These are phyloP conservation scores for Rosa lucieae DNA, from an alignment of 306 rosid species.

Conservation along the genomic window DNA sequence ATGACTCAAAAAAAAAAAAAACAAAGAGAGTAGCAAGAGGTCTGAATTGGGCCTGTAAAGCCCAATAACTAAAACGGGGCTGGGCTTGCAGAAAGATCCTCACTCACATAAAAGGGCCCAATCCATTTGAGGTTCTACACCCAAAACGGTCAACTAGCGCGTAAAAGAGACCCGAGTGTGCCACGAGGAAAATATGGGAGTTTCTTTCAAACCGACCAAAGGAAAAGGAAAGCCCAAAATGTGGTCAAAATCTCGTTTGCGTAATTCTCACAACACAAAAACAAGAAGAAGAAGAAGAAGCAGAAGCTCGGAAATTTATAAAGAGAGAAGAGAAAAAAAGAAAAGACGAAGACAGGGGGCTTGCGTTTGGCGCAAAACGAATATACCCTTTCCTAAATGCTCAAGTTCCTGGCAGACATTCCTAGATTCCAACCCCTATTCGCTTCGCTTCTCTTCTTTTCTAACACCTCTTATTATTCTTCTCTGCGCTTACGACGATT, in stretches of 20 bases:
- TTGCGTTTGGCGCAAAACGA: not conserved
- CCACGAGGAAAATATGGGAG: not conserved
- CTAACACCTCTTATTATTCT: not conserved
- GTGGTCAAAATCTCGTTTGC: not conserved
- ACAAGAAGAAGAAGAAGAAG: too few relatives aligned
- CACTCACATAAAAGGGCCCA: not conserved
- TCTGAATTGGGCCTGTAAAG: too few relatives aligned
- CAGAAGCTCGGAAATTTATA: too few relatives aligned
- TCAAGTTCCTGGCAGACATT: conserved; percentile 41
- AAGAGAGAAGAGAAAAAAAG: too few relatives aligned
- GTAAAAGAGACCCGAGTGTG: not conserved
- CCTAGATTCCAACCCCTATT: conserved; percentile 11
- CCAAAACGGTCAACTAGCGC: not conserved
- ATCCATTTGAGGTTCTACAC: not conserved
- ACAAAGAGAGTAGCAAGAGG: too few relatives aligned
- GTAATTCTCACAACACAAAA: not conserved
- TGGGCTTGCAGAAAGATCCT: too few relatives aligned
- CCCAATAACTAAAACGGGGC: too few relatives aligned
- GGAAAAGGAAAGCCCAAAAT: not conserved
- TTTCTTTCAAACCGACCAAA: not conserved
- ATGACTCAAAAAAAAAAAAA: too few relatives aligned
- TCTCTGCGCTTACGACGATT: not conserved
- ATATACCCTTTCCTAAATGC: not conserved
- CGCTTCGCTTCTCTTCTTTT: too few relatives aligned
- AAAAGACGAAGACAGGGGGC: not conserved